Evolutionary conservation across 805 yeast genomes (phyloP).

Genomic region (Yamadazyma philogaea): DNA sequence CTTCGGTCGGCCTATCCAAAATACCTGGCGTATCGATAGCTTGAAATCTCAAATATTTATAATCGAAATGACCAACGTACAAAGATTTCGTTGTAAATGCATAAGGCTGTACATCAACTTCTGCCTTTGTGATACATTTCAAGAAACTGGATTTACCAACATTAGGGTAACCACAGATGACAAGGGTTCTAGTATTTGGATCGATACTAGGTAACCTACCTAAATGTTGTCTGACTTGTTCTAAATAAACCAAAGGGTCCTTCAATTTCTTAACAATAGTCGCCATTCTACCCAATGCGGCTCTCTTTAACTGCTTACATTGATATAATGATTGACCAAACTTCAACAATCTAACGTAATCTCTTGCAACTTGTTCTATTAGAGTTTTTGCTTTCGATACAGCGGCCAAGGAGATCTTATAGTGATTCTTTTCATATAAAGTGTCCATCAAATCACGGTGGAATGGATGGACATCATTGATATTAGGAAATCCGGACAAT

Average conservation of each 20-base stretch:
- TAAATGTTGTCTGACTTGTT: constrained; percentile 98
- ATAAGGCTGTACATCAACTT: constrained; percentile 98
- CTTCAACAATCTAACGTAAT: constrained; percentile 88
- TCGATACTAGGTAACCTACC: constrained; percentile 98
- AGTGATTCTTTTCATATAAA: constrained; percentile 95
- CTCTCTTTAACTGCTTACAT: constrained; percentile 97
- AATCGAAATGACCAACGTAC: constrained; percentile 98
- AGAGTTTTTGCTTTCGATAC: constrained; percentile 89
- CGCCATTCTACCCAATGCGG: constrained; percentile 99
- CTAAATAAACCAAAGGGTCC: constrained; percentile 89
- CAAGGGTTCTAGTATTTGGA: constrained; percentile 95
- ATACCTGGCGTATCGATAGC: constrained; percentile 99
- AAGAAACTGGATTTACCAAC: constrained; percentile 98
- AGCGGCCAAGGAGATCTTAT: constrained; percentile 94
- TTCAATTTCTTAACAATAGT: constrained; percentile 93
- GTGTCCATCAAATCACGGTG: constrained; percentile 98
- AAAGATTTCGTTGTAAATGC: constrained; percentile 98
- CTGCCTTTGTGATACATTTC: constrained; percentile 92
- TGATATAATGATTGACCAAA: constrained; percentile 98
- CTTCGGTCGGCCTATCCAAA: constrained; percentile 97
- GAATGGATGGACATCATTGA: constrained; percentile 97
- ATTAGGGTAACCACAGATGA: constrained; percentile 98
- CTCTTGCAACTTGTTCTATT: constrained; percentile 94
- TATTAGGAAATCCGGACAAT: constrained; percentile 87
- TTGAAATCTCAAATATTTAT: constrained; percentile 95